These are phyloP conservation scores for Plantago coronopus DNA, from an alignment of 305 asterid species.

Conservation along the genomic window DNA sequence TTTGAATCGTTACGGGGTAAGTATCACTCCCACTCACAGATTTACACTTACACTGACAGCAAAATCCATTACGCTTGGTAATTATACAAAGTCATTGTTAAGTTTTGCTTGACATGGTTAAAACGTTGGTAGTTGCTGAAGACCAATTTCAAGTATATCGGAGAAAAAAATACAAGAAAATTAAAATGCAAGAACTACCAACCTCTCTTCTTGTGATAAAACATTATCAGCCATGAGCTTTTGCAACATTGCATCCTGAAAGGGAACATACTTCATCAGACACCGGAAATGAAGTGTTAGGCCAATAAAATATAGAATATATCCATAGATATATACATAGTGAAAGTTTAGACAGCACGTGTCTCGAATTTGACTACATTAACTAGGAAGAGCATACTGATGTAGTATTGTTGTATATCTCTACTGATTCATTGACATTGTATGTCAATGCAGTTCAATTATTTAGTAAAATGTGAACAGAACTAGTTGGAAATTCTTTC, in stretches of 20 bases:
- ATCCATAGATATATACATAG: neutral
- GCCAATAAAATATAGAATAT: conserved; percentile 10
- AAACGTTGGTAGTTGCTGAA: conserved; percentile 6
- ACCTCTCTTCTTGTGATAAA: conserved; percentile 87
- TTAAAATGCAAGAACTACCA: conserved; percentile 17
- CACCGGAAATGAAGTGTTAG: neutral
- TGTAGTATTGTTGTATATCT: neutral
- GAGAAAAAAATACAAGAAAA: conserved; percentile 17
- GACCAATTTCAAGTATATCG: conserved; percentile 5
- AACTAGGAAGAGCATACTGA: neutral
- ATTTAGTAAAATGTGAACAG: neutral
- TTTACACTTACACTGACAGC: no score
- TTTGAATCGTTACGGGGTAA: no score
- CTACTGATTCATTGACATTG: neutral
- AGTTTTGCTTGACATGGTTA: neutral
- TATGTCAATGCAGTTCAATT: neutral
- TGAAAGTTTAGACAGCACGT: conserved; percentile 5
- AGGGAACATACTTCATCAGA: conserved; percentile 22
- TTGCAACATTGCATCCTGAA: conserved; percentile 90
- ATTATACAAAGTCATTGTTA: no score
- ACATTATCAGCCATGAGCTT: conserved; percentile 58
- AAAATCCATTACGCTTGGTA: no score
- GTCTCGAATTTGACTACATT: conserved; percentile 15
- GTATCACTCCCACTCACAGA: no score
- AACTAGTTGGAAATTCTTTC: neutral